Evolutionary conservation across 345 rosid genomes (phyloP).

Genomic region (Dimocarpus longan): DNA sequence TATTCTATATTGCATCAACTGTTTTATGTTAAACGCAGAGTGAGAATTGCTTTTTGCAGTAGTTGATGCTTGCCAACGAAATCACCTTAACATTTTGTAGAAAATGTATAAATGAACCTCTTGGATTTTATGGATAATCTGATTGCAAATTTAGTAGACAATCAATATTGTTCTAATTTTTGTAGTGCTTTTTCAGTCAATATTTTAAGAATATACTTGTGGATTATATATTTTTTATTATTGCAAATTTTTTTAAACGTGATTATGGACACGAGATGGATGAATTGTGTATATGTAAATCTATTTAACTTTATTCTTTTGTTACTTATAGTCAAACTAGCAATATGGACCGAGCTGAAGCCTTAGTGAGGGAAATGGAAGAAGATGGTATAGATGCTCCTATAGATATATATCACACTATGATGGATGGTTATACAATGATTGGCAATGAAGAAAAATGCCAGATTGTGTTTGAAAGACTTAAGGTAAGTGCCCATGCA

Average conservation of each 20-base stretch:
- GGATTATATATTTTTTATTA: neutral
- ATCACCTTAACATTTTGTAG: neutral
- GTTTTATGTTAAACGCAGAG: neutral
- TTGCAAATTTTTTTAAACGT: neutral
- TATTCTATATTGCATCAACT: neutral
- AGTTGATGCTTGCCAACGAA: neutral
- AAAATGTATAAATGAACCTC: neutral
- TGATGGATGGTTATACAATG: constrained; percentile 98
- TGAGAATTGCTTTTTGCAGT: too few species aligned
- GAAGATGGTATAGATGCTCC: constrained; percentile 98
- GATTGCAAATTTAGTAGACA: neutral
- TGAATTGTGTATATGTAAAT: neutral
- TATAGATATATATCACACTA: constrained; percentile 84
- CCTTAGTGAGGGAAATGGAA: constrained; percentile 90
- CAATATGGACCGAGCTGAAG: constrained; percentile 85
- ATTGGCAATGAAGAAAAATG: constrained; percentile 84
- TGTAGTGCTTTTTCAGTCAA: neutral
- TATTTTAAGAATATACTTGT: neutral
- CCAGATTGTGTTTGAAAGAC: constrained; percentile 80
- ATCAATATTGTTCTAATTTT: neutral
- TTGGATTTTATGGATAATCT: neutral
- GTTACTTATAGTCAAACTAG: constrained; percentile 59
- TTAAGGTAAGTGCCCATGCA: constrained; percentile 53
- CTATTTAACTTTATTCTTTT: constrained; percentile 12
- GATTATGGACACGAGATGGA: neutral